Conservation (phyloP, 2,329 filamentous ascomycete species). For the Colletotrichum kahawae region DNA sequence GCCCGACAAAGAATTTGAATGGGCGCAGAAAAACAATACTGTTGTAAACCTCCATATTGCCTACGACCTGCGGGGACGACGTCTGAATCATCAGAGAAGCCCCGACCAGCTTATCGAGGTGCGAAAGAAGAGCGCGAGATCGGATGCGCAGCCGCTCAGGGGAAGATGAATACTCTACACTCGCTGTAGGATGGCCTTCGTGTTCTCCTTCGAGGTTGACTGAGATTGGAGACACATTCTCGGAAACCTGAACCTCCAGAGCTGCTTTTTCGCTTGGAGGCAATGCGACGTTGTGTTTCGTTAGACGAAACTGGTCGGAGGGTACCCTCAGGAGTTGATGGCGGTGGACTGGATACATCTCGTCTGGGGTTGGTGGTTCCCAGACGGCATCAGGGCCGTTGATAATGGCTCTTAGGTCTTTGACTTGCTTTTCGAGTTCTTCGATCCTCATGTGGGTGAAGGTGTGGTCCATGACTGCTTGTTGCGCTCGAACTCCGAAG, state of each 20-base stretch:
- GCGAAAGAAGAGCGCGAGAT: neutral
- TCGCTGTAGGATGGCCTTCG: neutral
- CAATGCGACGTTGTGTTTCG: neutral
- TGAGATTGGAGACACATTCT: neutral
- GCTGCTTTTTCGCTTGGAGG: neutral
- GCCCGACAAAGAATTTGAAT: neutral
- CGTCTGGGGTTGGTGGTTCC: neutral
- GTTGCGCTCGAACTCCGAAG: neutral
- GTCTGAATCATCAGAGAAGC: neutral
- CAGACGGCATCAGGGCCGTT: neutral
- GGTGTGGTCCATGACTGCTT: neutral
- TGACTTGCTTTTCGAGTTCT: slow-evolving; percentile 1
- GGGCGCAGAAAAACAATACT: neutral
- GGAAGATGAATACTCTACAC: neutral
- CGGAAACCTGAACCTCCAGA: neutral
- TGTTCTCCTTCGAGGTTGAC: neutral
- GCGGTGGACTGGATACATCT: neutral
- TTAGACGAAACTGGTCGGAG: neutral
- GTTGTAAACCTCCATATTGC: neutral
- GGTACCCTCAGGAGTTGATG: neutral
- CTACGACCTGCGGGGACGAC: neutral
- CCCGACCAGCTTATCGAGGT: neutral
- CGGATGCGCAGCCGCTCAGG: neutral
- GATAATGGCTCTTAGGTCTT: neutral
- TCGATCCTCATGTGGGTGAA: slow-evolving; percentile 1